These are phyloP conservation scores for Physaria fendleri DNA, from an alignment of 345 rosid genomes.

Conservation along the genomic window DNA sequence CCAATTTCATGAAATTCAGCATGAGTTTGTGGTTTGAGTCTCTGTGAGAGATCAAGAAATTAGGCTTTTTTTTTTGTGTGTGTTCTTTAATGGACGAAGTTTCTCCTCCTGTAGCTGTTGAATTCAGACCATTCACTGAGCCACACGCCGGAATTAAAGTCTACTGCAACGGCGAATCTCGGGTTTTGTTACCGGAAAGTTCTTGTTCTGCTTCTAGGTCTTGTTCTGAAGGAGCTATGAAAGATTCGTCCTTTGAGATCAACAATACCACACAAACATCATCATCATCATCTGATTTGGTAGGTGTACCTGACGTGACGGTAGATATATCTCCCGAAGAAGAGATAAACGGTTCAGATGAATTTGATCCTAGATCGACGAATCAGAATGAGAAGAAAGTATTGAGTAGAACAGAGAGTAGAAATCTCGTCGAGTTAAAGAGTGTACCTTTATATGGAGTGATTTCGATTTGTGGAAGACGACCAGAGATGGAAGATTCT, in stretches of 20 bases:
- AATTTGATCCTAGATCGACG: slow-evolving; percentile 24
- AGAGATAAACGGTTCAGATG: slow-evolving; percentile 21
- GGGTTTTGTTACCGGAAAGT: slow-evolving; percentile 15
- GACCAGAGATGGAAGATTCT: slow-evolving; percentile 84
- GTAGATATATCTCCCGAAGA: slow-evolving; percentile 16
- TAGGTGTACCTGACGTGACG: background rate
- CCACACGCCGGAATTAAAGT: slow-evolving; percentile 31
- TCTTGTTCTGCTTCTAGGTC: slow-evolving; percentile 14
- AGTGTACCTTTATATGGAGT: slow-evolving; percentile 50
- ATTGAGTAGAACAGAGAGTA: slow-evolving; percentile 32
- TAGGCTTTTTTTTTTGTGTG: background rate
- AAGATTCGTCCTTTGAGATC: slow-evolving; percentile 17
- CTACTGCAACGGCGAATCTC: slow-evolving; percentile 18
- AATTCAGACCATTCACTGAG: slow-evolving; percentile 32
- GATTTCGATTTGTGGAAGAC: slow-evolving; percentile 57
- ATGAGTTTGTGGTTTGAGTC: background rate
- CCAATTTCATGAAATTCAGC: no score
- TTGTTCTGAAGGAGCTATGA: slow-evolving; percentile 12
- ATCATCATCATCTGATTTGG: slow-evolving; percentile 4
- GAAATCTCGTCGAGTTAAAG: slow-evolving; percentile 24
- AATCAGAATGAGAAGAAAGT: slow-evolving; percentile 31
- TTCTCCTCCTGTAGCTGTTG: slow-evolving; percentile 40
- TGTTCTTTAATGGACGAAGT: slow-evolving; percentile 42
- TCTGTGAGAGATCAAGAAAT: background rate
- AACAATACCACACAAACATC: background rate